Evolutionary conservation across 2,329 filamentous ascomycete genomes (phyloP), one percentile per base, ranked within the genome.

Genomic region (Bisporella sp.): DNA sequence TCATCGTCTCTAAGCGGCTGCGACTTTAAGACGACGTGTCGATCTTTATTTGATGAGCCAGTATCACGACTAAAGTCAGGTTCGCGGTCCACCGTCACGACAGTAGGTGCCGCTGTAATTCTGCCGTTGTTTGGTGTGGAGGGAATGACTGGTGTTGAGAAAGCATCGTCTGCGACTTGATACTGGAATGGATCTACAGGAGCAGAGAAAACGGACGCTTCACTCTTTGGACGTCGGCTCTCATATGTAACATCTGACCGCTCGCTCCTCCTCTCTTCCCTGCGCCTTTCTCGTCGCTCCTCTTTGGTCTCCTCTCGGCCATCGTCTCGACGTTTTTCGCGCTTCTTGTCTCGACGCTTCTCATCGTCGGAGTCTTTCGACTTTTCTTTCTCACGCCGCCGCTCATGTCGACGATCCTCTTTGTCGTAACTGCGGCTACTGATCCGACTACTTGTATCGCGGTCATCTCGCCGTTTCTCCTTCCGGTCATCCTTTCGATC

Each of bases 111-210:
- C 11, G 59, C 51, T 7, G 57, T 53, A 12, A 43, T 46, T 46
- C 48, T 55, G n/a, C 51, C 46, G 54, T 57, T 58, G 31, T 43
- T 47, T 35, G 46, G 44, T 13, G 47, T 40, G 8, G 52, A 50
- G 28, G 58, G 55, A 4, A 63, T 61, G 1, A 72, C 69, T 9
- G 76, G 73, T 7, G 73, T 74, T 45, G 68, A 65, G 52, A 78
- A 78, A n/a, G 73, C 72, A 59, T 76, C 72, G 53, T 77, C 70
- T 41, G 71, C 57, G 53, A 82, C 75, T 63, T 77, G 78, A 60
- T 71, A 83, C 62, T 80, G 72, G 62, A 83, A 82, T 13, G 79
- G 77, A 64, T 84, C 75, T 60, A 78, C 63, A 46, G 64, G 59
- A 11, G 55, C 53, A 33, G 58, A 57, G 52, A 56, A 60, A 58